Base-by-base conservation (phyloP, 2,329 filamentous ascomycete genomes). In the Xylariaceae sp. region DNA sequence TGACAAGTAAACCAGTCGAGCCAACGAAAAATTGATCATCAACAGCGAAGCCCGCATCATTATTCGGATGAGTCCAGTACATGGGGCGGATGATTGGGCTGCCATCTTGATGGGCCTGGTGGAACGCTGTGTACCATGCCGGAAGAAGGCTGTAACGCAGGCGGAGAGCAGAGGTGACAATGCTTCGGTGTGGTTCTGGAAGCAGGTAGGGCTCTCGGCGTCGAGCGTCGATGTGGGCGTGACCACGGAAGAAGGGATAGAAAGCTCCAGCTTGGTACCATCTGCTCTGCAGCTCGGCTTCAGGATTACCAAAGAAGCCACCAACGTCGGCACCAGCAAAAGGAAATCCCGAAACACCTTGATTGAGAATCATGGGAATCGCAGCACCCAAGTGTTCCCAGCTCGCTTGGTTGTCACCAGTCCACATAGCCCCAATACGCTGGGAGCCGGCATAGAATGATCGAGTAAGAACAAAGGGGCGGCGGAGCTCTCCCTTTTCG, bases 191-290 rank as follows among this genome's bases (percentile, higher is more conserved):
- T 1, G 91, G 90, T 50, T 93, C 86, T 10, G 87, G 86, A 10
- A 84, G 76, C 47, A 97, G 74, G 64, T 97, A 98, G 3, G 93
- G 93, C 70, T 98, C 93, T 42, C 93, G 86, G 21, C 93, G 86
- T 37, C 93, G 88, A 32, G 93, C 87, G 62, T 98, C 93, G 49
- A 97, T 97, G 67, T 98, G 93, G 6, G 93, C 93, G 64, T 98
- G 93, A 2, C 83, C 93, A 50, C 93, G 88, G 86, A 97, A 95
- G 74, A 97, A 98, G 6, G 93, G 93, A 66, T 97, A 97, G 75
- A 95, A 98, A 45, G 88, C 88, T 51, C 93, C 93, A 25, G 91
- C 83, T 68, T 98, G 93, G 69, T 95, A 98, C 93, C 93, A 98
- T 32, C 93, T 83, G 10, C 88, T 87, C 56, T 95, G 77, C 19